Evolutionary conservation across 2,329 filamentous ascomycete genomes (phyloP).

Genomic region (Phaeophleospora eucalypticola): DNA sequence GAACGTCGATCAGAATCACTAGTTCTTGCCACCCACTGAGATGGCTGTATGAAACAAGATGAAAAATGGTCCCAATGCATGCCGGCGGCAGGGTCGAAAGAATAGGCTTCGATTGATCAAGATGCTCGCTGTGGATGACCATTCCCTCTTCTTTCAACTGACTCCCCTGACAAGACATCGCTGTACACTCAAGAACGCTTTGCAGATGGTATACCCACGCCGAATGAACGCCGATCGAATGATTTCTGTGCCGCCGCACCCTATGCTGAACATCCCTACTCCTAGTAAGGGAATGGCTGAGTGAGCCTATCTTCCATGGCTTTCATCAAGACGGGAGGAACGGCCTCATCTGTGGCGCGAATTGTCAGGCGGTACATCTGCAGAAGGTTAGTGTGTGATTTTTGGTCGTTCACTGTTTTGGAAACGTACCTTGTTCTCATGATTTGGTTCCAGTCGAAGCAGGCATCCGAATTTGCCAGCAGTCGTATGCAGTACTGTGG

Average conservation of each 20-base stretch:
- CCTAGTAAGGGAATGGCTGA: constrained; percentile 32
- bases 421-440: constrained; percentile 83
- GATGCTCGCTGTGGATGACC: no score
- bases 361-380: constrained; percentile 96
- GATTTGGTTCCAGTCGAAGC: constrained; percentile 91
- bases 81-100: no score
- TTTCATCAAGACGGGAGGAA: constrained; percentile 75
- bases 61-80: no score
- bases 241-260: not conserved
- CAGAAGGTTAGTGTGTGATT: constrained; percentile 14
- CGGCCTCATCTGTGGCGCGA: constrained; percentile 84
- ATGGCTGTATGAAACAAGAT: no score
- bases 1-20: not conserved
- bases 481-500: constrained; percentile 78
- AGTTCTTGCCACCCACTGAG: no score
- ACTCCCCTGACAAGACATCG: not conserved
- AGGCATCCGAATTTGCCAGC: constrained; percentile 92
- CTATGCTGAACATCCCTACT: not conserved
- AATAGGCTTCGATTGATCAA: no score
- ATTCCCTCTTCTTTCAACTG: not conserved
- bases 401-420: no score
- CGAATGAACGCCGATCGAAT: not conserved
- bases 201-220: constrained; percentile 7
- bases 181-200: constrained; percentile 2
- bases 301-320: constrained; percentile 81